Conservation (phyloP, 345 rosid genomes). For the Eucalyptus regnans region DNA sequence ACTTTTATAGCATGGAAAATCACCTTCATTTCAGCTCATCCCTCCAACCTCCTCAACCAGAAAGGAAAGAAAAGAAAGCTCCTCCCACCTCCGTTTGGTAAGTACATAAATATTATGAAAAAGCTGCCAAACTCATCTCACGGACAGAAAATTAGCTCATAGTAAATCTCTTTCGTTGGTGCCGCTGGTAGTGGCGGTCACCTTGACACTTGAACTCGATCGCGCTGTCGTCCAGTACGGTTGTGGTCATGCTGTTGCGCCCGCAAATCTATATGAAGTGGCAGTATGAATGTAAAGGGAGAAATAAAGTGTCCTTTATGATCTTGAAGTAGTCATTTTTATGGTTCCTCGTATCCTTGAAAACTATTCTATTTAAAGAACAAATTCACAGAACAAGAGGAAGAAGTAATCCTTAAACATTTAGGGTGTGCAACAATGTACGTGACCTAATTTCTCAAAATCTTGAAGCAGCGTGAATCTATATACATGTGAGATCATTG, state of each 20-base stretch:
- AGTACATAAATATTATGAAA: not conserved
- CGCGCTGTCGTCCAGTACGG: no score
- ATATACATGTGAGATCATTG: not conserved
- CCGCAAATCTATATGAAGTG: no score
- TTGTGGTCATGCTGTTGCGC: no score
- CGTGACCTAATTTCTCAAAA: not conserved
- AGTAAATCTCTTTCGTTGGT: not conserved
- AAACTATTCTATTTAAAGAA: no score
- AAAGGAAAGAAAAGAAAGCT: not conserved
- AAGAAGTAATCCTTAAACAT: not conserved
- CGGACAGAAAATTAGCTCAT: not conserved
- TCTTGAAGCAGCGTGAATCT: rapidly evolving
- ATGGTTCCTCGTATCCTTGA: not conserved
- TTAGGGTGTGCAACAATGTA: not conserved
- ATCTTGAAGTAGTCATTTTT: not conserved
- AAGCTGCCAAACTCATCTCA: not conserved
- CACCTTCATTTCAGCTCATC: not conserved
- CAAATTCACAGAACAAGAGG: not conserved
- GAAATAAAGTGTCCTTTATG: not conserved
- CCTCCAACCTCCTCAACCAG: not conserved
- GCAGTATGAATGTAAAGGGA: not conserved
- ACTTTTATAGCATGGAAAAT: no score
- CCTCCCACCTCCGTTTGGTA: not conserved
- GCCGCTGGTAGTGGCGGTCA: no score
- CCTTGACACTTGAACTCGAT: no score